These are phyloP conservation scores for Tolypocladium guangdongense DNA, from an alignment of 2,329 filamentous ascomycete species.

Conservation along the genomic window DNA sequence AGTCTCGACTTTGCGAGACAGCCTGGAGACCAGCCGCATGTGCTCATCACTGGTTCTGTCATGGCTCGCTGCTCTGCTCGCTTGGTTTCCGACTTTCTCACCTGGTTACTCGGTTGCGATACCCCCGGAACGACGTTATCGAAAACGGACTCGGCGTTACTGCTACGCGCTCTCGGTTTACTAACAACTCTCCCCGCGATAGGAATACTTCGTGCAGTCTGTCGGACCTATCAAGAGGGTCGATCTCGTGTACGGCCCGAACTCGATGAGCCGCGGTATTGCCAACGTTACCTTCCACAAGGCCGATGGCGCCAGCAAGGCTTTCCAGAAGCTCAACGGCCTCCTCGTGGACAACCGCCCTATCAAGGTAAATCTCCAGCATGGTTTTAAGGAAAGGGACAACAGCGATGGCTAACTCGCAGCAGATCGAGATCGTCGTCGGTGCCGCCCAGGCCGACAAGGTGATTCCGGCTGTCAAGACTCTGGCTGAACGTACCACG, in stretches of 20 bases:
- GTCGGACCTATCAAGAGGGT: slow-evolving; percentile 87
- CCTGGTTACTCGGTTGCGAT: neutral
- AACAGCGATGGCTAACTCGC: slow-evolving; percentile 10
- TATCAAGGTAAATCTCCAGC: slow-evolving; percentile 57
- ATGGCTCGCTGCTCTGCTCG: slow-evolving; percentile 8
- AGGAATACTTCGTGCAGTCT: slow-evolving; percentile 92
- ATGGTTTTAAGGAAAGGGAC: neutral
- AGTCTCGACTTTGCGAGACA: neutral
- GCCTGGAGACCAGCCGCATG: neutral
- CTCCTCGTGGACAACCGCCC: slow-evolving; percentile 81
- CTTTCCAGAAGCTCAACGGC: slow-evolving; percentile 74
- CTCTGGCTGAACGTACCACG: slow-evolving; percentile 73
- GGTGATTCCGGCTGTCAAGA: slow-evolving; percentile 53
- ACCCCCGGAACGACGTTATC: slow-evolving; percentile 16
- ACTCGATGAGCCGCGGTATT: slow-evolving; percentile 82
- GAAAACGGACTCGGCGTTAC: slow-evolving; percentile 17
- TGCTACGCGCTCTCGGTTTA: slow-evolving; percentile 30
- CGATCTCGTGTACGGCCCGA: slow-evolving; percentile 84
- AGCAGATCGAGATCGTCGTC: slow-evolving; percentile 80
- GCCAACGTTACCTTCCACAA: slow-evolving; percentile 82
- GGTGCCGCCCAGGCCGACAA: slow-evolving; percentile 62
- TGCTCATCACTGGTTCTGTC: neutral
- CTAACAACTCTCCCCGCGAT: slow-evolving; percentile 56
- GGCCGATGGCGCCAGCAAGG: slow-evolving; percentile 71
- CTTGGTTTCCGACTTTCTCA: slow-evolving; percentile 8